phyloP scores from a whole-genome alignment of 164 flowering plant genomes.

The Amborella trichopoda region DNA sequence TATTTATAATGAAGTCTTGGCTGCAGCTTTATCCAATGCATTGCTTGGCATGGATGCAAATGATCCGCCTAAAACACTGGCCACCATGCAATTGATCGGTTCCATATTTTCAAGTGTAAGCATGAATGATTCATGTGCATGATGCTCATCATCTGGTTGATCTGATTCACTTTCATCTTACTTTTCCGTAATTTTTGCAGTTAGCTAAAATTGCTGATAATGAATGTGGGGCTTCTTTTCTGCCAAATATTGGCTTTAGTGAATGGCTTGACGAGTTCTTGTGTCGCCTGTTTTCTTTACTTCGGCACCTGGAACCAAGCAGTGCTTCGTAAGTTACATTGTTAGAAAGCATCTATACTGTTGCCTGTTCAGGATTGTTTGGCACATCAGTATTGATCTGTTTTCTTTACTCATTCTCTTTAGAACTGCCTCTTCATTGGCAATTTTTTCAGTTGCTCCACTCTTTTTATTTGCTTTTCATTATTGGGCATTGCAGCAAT shows the following conservation, averaged over 20 bases:
- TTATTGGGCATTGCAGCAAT: slow-evolving; percentile 38
- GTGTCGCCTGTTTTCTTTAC: slow-evolving; percentile 76
- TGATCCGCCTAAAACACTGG: slow-evolving; percentile 97
- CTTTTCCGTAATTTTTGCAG: slow-evolving; percentile 28
- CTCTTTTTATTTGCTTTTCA: not conserved
- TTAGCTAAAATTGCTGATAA: slow-evolving; percentile 60
- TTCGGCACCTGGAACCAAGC: slow-evolving; percentile 83
- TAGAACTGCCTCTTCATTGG: too few relatives aligned
- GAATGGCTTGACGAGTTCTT: slow-evolving; percentile 99
- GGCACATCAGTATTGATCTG: too few relatives aligned
- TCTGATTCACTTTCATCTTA: slow-evolving; percentile 7
- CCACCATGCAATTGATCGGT: slow-evolving; percentile 91
- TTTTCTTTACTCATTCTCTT: too few relatives aligned
- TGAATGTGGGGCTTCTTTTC: slow-evolving; percentile 24
- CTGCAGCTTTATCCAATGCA: slow-evolving; percentile 75
- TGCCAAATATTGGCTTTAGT: slow-evolving; percentile 55
- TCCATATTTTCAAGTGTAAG: slow-evolving; percentile 94
- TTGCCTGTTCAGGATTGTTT: too few relatives aligned
- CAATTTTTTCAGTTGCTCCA: not conserved
- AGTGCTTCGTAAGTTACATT: slow-evolving; percentile 75
- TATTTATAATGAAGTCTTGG: slow-evolving; percentile 41
- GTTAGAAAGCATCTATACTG: too few relatives aligned
- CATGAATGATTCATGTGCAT: not conserved
- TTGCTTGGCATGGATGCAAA: slow-evolving; percentile 99
- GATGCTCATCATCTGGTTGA: not conserved